Evolutionary conservation across 1,139 yeast species (phyloP).

Genomic region (Candida tetrigidarum): DNA sequence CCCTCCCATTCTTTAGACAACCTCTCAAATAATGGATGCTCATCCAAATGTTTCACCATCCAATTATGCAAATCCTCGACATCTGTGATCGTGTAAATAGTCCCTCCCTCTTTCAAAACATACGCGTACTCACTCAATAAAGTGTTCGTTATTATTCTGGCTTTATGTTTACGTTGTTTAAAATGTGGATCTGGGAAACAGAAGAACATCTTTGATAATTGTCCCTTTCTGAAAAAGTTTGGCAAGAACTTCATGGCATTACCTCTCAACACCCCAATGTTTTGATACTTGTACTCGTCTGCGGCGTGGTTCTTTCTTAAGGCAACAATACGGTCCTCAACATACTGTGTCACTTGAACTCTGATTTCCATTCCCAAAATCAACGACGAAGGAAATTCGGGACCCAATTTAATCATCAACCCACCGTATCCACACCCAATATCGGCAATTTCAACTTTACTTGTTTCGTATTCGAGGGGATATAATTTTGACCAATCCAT

Average conservation of each 20-base stretch:
- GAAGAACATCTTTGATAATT: conserved; percentile 88
- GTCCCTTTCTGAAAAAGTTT: conserved; percentile 83
- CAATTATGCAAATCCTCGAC: conserved; percentile 92
- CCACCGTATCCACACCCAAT: conserved; percentile 99
- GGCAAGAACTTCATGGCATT: conserved; percentile 98
- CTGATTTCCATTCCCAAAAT: conserved; percentile 97
- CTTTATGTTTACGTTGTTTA: conserved; percentile 96
- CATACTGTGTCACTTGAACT: conserved; percentile 96
- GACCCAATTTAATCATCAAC: conserved; percentile 76
- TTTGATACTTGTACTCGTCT: conserved; percentile 56
- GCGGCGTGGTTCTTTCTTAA: conserved; percentile 53
- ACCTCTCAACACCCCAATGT: conserved; percentile 88
- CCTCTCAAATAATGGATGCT: conserved; percentile 89
- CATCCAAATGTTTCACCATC: conserved; percentile 94
- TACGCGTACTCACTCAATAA: conserved; percentile 91
- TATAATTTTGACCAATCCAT: conserved; percentile 89
- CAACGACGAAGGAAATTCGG: conserved; percentile 70
- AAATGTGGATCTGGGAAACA: conserved; percentile 99
- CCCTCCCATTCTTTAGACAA: conserved; percentile 79
- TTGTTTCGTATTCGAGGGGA: conserved; percentile 58
- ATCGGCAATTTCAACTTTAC: conserved; percentile 87
- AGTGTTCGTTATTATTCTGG: conserved; percentile 91
- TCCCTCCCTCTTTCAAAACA: conserved; percentile 84
- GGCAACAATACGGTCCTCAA: conserved; percentile 93
- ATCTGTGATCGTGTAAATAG: conserved; percentile 93